phyloP scores from a whole-genome alignment of 192 early-diverging fungal species.

The Gigaspora rosea region DNA sequence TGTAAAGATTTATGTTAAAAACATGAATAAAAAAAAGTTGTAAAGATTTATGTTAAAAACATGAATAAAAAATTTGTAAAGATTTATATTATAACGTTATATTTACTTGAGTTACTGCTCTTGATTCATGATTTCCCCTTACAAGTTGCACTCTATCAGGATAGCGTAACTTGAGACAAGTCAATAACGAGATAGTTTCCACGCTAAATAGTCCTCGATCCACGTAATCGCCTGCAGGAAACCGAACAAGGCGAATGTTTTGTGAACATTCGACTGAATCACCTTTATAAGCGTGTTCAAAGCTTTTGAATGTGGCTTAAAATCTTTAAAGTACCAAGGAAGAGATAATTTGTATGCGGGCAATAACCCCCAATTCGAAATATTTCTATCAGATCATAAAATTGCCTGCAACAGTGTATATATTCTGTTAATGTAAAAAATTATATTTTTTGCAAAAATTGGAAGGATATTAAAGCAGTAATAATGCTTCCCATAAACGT shows the following conservation, averaged over 20 bases:
- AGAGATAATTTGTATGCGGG: constrained; percentile 86
- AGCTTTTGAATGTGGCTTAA: constrained; percentile 1
- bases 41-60: not conserved
- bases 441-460: not conserved
- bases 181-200: constrained; percentile 89
- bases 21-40: no score
- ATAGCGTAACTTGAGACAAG: constrained; percentile 86
- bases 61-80: not conserved
- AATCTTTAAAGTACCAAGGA: constrained; percentile 59
- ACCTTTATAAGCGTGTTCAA: not conserved
- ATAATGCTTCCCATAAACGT: not conserved
- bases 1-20: not conserved
- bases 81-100: not conserved
- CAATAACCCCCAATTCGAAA: constrained; percentile 81
- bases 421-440: not conserved
- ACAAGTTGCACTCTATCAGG: constrained; percentile 87
- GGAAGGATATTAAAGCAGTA: not conserved
- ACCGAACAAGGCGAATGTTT: constrained; percentile 17
- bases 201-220: constrained; percentile 85
- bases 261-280: constrained; percentile 14
- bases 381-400: constrained; percentile 85
- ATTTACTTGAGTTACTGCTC: constrained; percentile 86
- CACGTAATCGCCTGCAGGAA: constrained; percentile 76
- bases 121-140: constrained; percentile 93
- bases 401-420: constrained; percentile 57